Percentiles rank a stretch among this genome's conserved stretches.
phyloP scores from a whole-genome alignment of 2,329 filamentous ascomycete genomes.

The Diplodia intermedia region DNA sequence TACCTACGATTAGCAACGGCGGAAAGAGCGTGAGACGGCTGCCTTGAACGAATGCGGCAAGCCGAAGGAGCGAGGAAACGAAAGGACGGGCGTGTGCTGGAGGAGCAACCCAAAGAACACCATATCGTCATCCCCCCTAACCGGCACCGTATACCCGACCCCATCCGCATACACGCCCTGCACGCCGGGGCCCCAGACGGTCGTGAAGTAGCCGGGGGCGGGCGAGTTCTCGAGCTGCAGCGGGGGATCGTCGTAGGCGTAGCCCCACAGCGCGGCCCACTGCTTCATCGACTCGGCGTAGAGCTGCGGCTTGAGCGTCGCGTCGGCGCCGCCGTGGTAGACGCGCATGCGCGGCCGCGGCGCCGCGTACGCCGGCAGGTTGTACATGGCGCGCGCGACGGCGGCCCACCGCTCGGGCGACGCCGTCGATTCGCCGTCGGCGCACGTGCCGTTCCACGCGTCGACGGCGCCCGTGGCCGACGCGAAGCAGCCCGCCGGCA shows the following conservation, averaged over 20 bases:
- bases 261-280: conserved; percentile 45
- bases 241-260: conserved; percentile 43
- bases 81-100: conserved; percentile 3
- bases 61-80: background rate
- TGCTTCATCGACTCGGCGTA: conserved; percentile 60
- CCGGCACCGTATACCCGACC: conserved; percentile 36
- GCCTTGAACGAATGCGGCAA: background rate
- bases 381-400: conserved; percentile 56
- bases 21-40: background rate
- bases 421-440: conserved; percentile 55
- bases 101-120: conserved; percentile 35
- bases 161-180: conserved; percentile 38
- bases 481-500: conserved; percentile 63
- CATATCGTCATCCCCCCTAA: conserved; percentile 34
- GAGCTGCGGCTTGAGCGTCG: conserved; percentile 60
- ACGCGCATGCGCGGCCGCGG: conserved; percentile 61
- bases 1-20: background rate
- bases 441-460: conserved; percentile 62
- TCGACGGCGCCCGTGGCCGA: conserved; percentile 51
- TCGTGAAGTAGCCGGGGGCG: conserved; percentile 36
- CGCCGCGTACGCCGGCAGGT: conserved; percentile 57
- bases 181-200: conserved; percentile 34
- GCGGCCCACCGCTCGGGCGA: conserved; percentile 59
- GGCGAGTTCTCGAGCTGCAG: conserved; percentile 37
- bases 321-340: conserved; percentile 63